Conservation (phyloP, 306 rosid genomes). For the Inga laurina region DNA sequence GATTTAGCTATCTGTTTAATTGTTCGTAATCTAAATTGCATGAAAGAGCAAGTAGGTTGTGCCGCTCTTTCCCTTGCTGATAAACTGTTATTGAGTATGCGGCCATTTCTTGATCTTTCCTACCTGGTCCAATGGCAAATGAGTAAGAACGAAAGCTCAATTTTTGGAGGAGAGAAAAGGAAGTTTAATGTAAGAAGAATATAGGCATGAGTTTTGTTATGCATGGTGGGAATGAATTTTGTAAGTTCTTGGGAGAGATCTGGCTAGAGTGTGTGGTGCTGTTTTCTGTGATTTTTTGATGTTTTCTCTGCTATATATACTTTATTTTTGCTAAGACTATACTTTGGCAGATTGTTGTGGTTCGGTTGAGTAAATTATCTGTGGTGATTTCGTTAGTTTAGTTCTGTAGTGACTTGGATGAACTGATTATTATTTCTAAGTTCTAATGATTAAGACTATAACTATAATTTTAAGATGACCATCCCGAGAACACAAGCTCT, state of each 20-base stretch:
- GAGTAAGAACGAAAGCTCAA: background rate
- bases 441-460: background rate
- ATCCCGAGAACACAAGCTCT: background rate
- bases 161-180: background rate
- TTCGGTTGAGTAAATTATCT: background rate
- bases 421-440: background rate
- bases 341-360: background rate
- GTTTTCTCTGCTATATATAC: background rate
- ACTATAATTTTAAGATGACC: background rate
- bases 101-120: background rate
- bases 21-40: background rate
- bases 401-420: background rate
- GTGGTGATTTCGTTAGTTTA: background rate
- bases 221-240: background rate
- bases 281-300: background rate
- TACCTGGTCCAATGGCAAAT: background rate
- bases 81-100: background rate
- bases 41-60: background rate
- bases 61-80: background rate
- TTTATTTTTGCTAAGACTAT: background rate
- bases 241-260: background rate
- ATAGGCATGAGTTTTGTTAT: background rate
- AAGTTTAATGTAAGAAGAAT: background rate
- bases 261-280: background rate
- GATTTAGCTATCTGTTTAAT: background rate